A percentile compares a stretch with the other conserved stretches of the same genome.
Evolutionary conservation across 2,329 filamentous ascomycete genomes (phyloP).

Genomic region (Fusarium beomiforme): DNA sequence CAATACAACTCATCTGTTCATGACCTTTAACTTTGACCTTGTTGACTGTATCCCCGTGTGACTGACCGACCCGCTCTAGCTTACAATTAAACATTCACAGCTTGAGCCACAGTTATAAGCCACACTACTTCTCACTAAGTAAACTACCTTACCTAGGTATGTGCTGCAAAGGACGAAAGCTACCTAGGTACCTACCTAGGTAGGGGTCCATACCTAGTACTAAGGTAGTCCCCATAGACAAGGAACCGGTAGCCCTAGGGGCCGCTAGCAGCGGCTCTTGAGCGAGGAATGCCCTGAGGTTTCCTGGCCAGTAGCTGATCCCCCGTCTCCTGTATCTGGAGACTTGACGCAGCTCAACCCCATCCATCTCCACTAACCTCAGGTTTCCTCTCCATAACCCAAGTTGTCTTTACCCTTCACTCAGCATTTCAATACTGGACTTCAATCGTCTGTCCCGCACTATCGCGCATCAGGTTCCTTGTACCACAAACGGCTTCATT

Average conservation of each 20-base stretch:
- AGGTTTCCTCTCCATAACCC: conserved; percentile 20
- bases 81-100: too few species aligned
- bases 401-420: conserved; percentile 16
- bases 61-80: too few species aligned
- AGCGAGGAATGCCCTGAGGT: conserved; percentile 31
- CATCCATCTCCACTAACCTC: conserved; percentile 22
- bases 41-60: too few species aligned
- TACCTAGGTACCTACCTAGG: neutral
- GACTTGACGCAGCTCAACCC: conserved; percentile 31
- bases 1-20: too few species aligned
- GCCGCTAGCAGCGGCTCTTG: conserved; percentile 23
- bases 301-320: conserved; percentile 25
- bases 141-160: neutral
- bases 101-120: conserved; percentile 8
- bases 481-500: neutral
- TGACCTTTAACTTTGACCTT: too few species aligned
- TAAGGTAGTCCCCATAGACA: too few species aligned
- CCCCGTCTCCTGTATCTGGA: conserved; percentile 25
- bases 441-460: conserved; percentile 8
- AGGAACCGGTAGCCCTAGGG: conserved; percentile 1
- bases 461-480: neutral
- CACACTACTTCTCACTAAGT: neutral
- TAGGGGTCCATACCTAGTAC: too few species aligned
- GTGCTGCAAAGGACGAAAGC: neutral
- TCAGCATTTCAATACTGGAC: conserved; percentile 22